phyloP scores from a whole-genome alignment of 371 early-diverging fungal genomes.

The Mucor irregularis region DNA sequence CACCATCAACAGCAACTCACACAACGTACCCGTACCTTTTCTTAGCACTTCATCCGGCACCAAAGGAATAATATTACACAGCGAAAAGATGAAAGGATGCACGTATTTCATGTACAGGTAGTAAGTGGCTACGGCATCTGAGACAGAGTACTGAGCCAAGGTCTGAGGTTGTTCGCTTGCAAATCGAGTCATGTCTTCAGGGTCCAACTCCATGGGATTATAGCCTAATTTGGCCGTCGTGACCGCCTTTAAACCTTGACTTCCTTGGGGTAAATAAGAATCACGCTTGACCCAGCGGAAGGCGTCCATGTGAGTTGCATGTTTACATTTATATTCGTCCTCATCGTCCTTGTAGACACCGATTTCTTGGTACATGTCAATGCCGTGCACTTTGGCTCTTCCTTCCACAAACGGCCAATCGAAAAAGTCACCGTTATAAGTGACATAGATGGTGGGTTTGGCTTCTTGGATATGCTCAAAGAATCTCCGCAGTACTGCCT shows the following conservation, averaged over 20 bases:
- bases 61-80: constrained; percentile 99
- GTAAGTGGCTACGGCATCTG: constrained; percentile 99
- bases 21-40: constrained; percentile 98
- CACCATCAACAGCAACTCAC: constrained; percentile 98
- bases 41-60: constrained; percentile 96
- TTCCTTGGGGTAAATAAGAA: constrained; percentile 97
- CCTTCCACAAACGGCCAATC: constrained; percentile 99
- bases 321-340: constrained; percentile 86
- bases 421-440: constrained; percentile 99
- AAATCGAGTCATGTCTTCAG: constrained; percentile 98
- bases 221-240: constrained; percentile 98
- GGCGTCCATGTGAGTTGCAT: constrained; percentile 98
- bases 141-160: constrained; percentile 99
- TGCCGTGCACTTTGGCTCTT: constrained; percentile 77
- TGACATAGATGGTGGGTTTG: constrained; percentile 93
- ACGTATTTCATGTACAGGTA: constrained; percentile 99
- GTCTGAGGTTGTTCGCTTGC: constrained; percentile 94
- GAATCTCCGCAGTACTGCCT: constrained; percentile 83
- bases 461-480: constrained; percentile 89
- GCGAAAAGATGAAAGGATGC: constrained; percentile 98
- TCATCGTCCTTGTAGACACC: constrained; percentile 83
- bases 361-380: constrained; percentile 85
- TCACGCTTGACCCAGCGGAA: constrained; percentile 99
- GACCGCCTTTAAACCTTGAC: constrained; percentile 97
- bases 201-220: constrained; percentile 98